Percentiles rank a stretch among this genome's conserved stretches.
Conservation (phyloP, 2,329 filamentous ascomycete species). For the Paradendryphiella salina region DNA sequence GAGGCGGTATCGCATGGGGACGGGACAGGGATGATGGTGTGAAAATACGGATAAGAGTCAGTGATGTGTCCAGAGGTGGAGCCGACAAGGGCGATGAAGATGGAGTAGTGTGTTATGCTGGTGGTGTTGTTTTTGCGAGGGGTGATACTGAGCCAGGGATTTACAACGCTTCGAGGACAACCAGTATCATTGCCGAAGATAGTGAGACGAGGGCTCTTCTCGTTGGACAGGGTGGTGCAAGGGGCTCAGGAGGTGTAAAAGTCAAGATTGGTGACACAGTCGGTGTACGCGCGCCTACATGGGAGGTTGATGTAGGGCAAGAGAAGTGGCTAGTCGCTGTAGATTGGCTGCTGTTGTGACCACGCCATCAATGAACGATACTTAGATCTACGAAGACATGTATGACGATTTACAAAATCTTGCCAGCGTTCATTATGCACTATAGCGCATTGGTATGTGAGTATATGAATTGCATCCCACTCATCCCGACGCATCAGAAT, state of each 20-base stretch:
- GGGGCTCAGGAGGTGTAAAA: constrained; percentile 21
- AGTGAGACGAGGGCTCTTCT: constrained; percentile 29
- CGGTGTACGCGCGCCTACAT: constrained; percentile 47
- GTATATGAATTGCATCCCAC: neutral
- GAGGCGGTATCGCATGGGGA: constrained; percentile 16
- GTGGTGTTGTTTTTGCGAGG: constrained; percentile 28
- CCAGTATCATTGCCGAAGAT: neutral
- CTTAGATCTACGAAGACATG: constrained; percentile 8
- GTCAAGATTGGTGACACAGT: constrained; percentile 36
- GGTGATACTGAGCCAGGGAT: constrained; percentile 21
- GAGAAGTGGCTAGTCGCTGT: constrained; percentile 48
- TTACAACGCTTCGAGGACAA: constrained; percentile 19
- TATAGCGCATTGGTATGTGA: neutral
- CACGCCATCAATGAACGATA: neutral
- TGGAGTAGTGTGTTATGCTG: constrained; percentile 25
- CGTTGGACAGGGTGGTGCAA: constrained; percentile 33
- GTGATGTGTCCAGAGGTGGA: neutral
- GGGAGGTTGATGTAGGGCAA: constrained; percentile 47
- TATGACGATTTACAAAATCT: constrained; percentile 9
- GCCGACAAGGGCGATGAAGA: neutral
- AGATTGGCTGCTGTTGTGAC: constrained; percentile 46
- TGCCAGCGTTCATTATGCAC: neutral
- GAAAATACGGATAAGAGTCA: constrained; percentile 20
- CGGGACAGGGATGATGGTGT: constrained; percentile 34
- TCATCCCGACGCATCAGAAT: neutral